Conservation (phyloP, 2,329 filamentous ascomycete species). For the Metarhizium guizhouense region DNA sequence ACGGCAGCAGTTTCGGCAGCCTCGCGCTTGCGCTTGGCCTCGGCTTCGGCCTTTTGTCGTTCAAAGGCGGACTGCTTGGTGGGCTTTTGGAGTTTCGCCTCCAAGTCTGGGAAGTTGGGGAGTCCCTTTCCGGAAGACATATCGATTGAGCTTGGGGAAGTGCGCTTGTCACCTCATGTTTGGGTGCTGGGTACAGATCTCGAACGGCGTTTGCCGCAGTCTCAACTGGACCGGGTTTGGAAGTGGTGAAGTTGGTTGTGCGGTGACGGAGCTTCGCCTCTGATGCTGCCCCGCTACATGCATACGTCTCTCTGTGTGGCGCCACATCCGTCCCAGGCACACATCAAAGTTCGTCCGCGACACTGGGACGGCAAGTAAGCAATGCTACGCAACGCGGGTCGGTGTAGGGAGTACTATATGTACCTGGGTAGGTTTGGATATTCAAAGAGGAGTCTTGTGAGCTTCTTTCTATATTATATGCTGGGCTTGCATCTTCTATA, state of each 20-base stretch:
- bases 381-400: background rate
- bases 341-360: background rate
- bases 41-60: constrained; percentile 77
- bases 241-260: background rate
- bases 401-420: background rate
- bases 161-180: constrained; percentile 6
- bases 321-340: no score
- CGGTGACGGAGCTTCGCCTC: background rate
- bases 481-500: background rate
- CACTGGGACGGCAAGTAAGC: background rate
- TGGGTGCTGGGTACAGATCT: background rate
- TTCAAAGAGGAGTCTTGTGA: background rate
- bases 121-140: constrained; percentile 43
- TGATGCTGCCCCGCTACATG: constrained; percentile 9
- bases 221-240: background rate
- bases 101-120: constrained; percentile 59
- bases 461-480: background rate
- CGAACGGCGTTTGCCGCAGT: background rate
- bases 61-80: constrained; percentile 83
- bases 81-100: constrained; percentile 69
- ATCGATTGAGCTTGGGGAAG: background rate
- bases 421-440: background rate
- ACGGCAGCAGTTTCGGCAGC: constrained; percentile 81
- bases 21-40: constrained; percentile 78
- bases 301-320: constrained; percentile 3